A percentile compares a stretch with the other conserved stretches of the same genome.
These are phyloP conservation scores for Myxozyma melibiosi DNA, from an alignment of 805 yeast genomes.

Conservation along the genomic window DNA sequence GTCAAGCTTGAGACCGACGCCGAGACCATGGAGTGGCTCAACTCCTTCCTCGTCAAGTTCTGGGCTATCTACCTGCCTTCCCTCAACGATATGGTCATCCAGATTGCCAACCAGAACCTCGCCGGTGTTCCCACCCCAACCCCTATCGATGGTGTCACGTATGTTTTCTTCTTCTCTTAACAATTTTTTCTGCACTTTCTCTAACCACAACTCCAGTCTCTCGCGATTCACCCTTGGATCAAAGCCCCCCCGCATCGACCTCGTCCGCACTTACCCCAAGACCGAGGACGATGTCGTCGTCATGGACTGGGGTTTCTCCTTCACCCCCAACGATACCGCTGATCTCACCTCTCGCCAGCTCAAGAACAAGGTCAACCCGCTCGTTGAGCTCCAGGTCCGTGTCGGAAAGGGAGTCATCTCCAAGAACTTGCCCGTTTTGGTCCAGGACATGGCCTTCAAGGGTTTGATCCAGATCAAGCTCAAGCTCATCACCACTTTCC, in stretches of 20 bases:
- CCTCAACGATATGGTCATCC: conserved; percentile 79
- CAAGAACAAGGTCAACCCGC: conserved; percentile 81
- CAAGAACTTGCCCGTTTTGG: conserved; percentile 69
- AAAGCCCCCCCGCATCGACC: conserved; percentile 91
- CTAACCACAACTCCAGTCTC: conserved; percentile 2
- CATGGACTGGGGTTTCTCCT: conserved; percentile 95
- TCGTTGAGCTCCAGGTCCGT: conserved; percentile 71
- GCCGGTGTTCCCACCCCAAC: conserved; percentile 77
- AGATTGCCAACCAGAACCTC: conserved; percentile 79
- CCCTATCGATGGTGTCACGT: conserved; percentile 69
- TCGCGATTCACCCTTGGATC: conserved; percentile 78
- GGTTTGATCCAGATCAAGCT: conserved; percentile 77
- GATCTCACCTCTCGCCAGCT: conserved; percentile 85
- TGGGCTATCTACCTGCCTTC: conserved; percentile 93
- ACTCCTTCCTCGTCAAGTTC: conserved; percentile 82
- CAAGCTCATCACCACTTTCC: conserved; percentile 87
- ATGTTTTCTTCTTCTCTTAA: background rate
- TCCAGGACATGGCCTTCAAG: conserved; percentile 76
- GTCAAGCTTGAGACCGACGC: conserved; percentile 81
- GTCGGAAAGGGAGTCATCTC: conserved; percentile 72
- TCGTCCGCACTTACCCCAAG: conserved; percentile 83
- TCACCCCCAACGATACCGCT: conserved; percentile 85
- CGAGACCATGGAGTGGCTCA: conserved; percentile 96
- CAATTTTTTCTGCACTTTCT: background rate
- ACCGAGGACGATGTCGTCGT: conserved; percentile 93